These are phyloP conservation scores for Talaromyces sp. DNA, from an alignment of 2,329 filamentous ascomycete species.

Conservation along the genomic window DNA sequence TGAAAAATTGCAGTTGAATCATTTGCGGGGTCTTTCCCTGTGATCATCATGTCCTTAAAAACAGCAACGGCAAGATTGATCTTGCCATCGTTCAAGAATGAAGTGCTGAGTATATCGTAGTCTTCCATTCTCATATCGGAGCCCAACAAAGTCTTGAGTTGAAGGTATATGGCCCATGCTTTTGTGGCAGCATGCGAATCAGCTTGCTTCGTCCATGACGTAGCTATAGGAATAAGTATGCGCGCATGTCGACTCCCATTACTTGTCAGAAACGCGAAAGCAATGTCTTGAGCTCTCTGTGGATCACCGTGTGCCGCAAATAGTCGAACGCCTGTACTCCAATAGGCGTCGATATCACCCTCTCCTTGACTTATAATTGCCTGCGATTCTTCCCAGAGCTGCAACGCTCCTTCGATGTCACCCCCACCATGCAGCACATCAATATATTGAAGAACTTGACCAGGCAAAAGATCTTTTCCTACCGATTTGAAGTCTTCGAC, in stretches of 20 bases:
- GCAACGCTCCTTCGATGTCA: conserved; percentile 57
- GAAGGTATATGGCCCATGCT: conserved; percentile 67
- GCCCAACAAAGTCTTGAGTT: conserved; percentile 60
- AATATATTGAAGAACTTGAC: conserved; percentile 64
- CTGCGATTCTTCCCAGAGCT: conserved; percentile 61
- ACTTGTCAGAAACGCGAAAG: conserved; percentile 41
- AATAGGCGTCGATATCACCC: conserved; percentile 41
- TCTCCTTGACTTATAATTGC: conserved; percentile 49
- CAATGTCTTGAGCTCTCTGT: conserved; percentile 49
- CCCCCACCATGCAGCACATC: conserved; percentile 65
- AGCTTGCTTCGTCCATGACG: conserved; percentile 57
- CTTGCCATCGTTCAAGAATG: conserved; percentile 65
- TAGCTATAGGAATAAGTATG: conserved; percentile 63
- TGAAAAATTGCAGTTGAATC: conserved; percentile 46
- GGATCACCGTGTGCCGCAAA: conserved; percentile 48
- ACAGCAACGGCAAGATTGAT: conserved; percentile 67
- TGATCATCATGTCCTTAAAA: conserved; percentile 87
- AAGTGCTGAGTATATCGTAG: conserved; percentile 70
- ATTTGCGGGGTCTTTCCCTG: conserved; percentile 47
- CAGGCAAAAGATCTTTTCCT: conserved; percentile 53
- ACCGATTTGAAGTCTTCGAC: conserved; percentile 64
- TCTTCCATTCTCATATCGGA: conserved; percentile 65
- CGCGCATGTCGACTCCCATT: conserved; percentile 41
- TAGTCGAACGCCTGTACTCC: conserved; percentile 50
- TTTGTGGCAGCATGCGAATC: conserved; percentile 50